Evolutionary conservation across 139 green algal genomes (phyloP), one percentile per base, ranked within the genome.

Genomic region (Limnomonas spitsbergensis): DNA sequence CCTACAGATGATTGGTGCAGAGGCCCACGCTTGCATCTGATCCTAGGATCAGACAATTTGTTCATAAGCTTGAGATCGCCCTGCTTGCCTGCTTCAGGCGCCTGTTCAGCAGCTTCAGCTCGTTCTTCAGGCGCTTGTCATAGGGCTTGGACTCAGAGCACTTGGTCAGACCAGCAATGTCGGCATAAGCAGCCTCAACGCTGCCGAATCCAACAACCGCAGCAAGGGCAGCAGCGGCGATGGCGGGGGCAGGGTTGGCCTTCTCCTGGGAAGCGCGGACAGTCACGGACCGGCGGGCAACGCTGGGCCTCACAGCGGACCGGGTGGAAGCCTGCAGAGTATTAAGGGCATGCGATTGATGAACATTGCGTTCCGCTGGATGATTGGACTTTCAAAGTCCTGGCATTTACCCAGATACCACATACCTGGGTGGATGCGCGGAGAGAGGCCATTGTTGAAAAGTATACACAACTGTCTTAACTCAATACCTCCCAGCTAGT

Each of bases 121-220:
- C 93, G 69, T 96, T 95, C 91, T 98, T 98, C 86, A 97, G 75
- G 69, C 85, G 85, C 93, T 98, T 98, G 66, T 85, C 87, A 83
- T 94, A 99, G 4, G 90, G 90, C 91, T 98, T 98, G 90, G 87
- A 95, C 85, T 98, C 84, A 42, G 87, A 88, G 96, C 96, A 99
- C 20, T 92, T 93, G 52, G 96, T 99, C 39, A 99, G 89, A 66
- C 96, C 94, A 29, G 93, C 81, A 31, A 98, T 91, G 74, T 98
- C 93, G n/a, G 95, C 95, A 27, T 88, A 72, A 7, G 93, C 94
- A 69, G 92, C 84, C n/a, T 94, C 84, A 2, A 94, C 92, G 40
- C 77, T 52, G 38, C 82, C 82, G 32, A 97, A 81, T 76, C 73
- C 74, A 53, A 94, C 80, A 40, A 88, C 79, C 20, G 90, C 78